Base-by-base conservation (phyloP, 768 basidiomycete genomes). In the Tricholoma terreum region DNA sequence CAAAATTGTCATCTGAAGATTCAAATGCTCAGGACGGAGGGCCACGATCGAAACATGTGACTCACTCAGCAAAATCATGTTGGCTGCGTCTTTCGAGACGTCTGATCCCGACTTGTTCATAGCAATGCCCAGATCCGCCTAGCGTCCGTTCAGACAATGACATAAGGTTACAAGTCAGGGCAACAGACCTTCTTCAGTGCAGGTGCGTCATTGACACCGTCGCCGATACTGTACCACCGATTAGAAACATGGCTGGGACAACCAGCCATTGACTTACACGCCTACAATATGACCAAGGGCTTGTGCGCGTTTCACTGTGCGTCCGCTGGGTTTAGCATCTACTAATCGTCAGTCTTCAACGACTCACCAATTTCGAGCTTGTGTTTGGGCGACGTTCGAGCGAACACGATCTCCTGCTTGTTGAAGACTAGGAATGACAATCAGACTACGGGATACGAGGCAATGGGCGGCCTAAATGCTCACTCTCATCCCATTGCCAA, bases 51-150 rank as follows among this genome's bases (percentile, higher is more conserved):
- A 11, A 58, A 17, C 17, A 21, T n/a, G 10, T 7, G n/a, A 22
- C 65, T 52, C 58, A 84, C 84, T 84, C 4, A 87, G 76, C 12
- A 88, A 73, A 63, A 89, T 85, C 85, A 89, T 87, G 67, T 89
- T 84, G 1, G 86, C 86, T 2, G 86, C 86, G 68, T 87, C 86
- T 64, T 89, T 87, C 1, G 85, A 86, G 10, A 87, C 86, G 60
- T 87, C 86, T 4, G 85, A 87, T 33, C 86, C 86, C 22, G 85
- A 86, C 34, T 87, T 83, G 62, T 87, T 87, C 86, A 89, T 89
- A 0, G 86, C 85, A 63, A 87, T 87, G 30, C 86, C 86, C 21
- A 88, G 76, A 60, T 87, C 86, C 27, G 86, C 85, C 77, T 80
- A 54, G 19, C 14, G n/a, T 17, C 35, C 4, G 24, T 33, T 48